phyloP scores from a whole-genome alignment of 495 filamentous ascomycete species.

The Staphylotrichum tortipilum region DNA sequence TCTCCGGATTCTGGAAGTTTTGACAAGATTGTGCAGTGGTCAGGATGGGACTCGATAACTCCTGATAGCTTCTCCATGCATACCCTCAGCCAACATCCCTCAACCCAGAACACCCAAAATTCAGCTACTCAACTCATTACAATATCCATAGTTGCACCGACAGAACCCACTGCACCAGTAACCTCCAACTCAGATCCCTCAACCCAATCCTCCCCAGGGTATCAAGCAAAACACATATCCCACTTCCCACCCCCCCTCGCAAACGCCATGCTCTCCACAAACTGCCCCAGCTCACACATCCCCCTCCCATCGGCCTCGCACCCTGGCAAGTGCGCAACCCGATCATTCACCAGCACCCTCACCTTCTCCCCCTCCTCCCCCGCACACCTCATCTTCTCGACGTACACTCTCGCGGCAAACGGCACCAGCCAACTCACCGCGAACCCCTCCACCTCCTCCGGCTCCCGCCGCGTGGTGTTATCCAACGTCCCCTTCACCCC shows the following conservation, averaged over 20 bases:
- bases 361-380: slow-evolving; percentile 49
- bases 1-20: no score
- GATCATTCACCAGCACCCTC: slow-evolving; percentile 70
- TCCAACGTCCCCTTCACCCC: slow-evolving; percentile 41
- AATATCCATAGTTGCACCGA: no score
- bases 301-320: slow-evolving; percentile 61
- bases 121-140: no score
- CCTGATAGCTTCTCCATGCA: no score
- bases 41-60: no score
- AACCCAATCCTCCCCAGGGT: neutral
- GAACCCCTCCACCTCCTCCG: slow-evolving; percentile 45
- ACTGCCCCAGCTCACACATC: slow-evolving; percentile 54
- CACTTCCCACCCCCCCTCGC: slow-evolving; percentile 60
- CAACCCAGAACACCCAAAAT: no score
- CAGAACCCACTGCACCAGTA: no score
- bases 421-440: slow-evolving; percentile 68
- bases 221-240: slow-evolving; percentile 53
- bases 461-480: slow-evolving; percentile 33
- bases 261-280: slow-evolving; percentile 65
- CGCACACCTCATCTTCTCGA: slow-evolving; percentile 74
- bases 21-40: no score
- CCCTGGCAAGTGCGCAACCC: slow-evolving; percentile 59
- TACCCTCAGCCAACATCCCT: no score
- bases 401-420: slow-evolving; percentile 66
- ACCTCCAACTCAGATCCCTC: neutral